Percentiles rank a stretch among this genome's conserved stretches.
Evolutionary conservation across 2,329 filamentous ascomycete genomes (phyloP).

Genomic region (Septoria linicola): DNA sequence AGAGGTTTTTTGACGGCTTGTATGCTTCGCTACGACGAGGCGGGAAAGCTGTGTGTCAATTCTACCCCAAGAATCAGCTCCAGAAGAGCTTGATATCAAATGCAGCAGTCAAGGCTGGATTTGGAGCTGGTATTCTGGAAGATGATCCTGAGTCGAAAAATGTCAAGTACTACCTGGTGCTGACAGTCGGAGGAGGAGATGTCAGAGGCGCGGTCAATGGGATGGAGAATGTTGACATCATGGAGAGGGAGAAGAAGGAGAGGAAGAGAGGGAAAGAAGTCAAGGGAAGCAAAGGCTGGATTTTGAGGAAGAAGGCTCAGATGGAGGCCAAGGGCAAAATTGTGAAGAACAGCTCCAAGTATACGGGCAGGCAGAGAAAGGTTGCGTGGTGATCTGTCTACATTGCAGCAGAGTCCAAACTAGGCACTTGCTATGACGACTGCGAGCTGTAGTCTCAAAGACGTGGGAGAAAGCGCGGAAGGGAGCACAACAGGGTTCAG

Average conservation of each 20-base stretch:
- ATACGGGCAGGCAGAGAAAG: constrained; percentile 85
- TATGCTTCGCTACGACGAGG: constrained; percentile 82
- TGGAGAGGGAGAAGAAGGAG: constrained; percentile 64
- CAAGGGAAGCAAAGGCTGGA: constrained; percentile 84
- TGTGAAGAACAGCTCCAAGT: constrained; percentile 88
- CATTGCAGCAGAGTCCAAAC: too few relatives aligned
- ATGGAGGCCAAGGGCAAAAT: constrained; percentile 94
- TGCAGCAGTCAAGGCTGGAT: constrained; percentile 89
- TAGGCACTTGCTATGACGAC: too few relatives aligned
- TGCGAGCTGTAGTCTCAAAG: too few relatives aligned
- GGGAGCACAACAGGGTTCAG: too few relatives aligned
- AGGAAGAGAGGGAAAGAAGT: constrained; percentile 51
- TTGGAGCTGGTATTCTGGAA: constrained; percentile 90
- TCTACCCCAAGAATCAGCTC: constrained; percentile 93
- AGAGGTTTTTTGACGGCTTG: constrained; percentile 86
- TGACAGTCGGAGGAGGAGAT: constrained; percentile 78
- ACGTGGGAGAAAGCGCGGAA: too few relatives aligned
- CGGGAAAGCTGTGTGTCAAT: constrained; percentile 90
- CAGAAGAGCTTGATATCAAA: constrained; percentile 90
- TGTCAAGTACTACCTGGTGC: constrained; percentile 89
- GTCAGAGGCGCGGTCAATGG: constrained; percentile 88
- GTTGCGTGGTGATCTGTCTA: constrained; percentile 63
- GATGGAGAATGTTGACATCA: constrained; percentile 78
- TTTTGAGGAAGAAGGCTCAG: constrained; percentile 82
- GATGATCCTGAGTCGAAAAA: constrained; percentile 97